Conservation (phyloP, 2,329 filamentous ascomycete species). For the Epichloe typhina region DNA sequence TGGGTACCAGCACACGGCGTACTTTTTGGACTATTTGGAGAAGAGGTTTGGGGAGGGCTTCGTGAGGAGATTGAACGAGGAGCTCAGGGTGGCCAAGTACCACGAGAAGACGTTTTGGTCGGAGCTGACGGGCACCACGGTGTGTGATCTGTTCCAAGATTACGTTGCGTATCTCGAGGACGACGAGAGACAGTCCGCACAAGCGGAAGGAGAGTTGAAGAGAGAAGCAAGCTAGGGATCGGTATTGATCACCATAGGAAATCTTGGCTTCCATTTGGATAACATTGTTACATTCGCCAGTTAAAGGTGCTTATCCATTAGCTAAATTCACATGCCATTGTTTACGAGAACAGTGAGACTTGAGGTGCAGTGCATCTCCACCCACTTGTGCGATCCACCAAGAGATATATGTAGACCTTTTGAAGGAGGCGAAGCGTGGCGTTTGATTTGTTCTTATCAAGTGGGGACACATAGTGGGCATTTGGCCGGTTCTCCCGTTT, state of each 20-base stretch:
- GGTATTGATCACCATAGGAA: no score
- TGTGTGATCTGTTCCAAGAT: constrained; percentile 60
- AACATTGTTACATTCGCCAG: no score
- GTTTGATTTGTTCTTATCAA: not conserved
- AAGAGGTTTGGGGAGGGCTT: constrained; percentile 44
- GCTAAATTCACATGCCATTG: no score
- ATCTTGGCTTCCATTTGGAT: no score
- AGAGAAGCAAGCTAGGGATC: no score
- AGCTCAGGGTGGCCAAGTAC: constrained; percentile 49
- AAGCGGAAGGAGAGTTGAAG: no score
- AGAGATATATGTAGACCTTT: not conserved
- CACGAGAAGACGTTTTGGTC: constrained; percentile 55
- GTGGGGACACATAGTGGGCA: no score
- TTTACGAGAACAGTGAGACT: no score
- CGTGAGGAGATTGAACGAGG: constrained; percentile 52
- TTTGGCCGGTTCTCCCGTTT: no score
- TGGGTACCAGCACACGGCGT: constrained; percentile 84
- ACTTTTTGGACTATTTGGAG: constrained; percentile 82
- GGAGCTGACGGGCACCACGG: constrained; percentile 49
- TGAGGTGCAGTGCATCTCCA: no score
- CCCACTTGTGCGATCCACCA: no score
- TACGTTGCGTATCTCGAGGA: constrained; percentile 35
- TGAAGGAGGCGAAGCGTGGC: not conserved
- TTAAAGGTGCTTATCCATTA: no score
- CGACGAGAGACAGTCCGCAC: not conserved